Base-by-base conservation (phyloP, 148 eudicot genomes). In the Silene uniflora region DNA sequence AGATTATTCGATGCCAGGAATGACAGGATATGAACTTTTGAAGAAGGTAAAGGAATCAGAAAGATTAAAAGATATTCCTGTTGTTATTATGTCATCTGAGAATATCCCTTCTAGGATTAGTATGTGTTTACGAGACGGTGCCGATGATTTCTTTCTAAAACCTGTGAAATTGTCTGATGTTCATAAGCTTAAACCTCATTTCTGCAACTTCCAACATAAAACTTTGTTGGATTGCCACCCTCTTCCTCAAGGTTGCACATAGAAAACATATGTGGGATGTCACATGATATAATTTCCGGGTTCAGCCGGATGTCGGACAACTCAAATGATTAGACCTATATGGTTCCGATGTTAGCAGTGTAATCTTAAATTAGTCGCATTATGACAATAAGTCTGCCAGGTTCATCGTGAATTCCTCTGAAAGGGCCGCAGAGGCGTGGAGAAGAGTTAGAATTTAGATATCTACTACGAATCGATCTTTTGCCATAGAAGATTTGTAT, bases 71-170 rank as follows among this genome's bases (percentile, higher is more conserved):
- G n/a, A n/a, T n/a, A n/a, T n/a, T n/a, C n/a, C n/a, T n/a, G n/a
- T n/a, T n/a, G n/a, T n/a, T n/a, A n/a, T n/a, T n/a, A n/a, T n/a
- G n/a, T n/a, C n/a, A n/a, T n/a, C n/a, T n/a, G n/a, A n/a, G n/a
- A n/a, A n/a, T n/a, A n/a, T n/a, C n/a, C n/a, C n/a, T n/a, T n/a
- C n/a, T n/a, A n/a, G n/a, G n/a, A n/a, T n/a, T n/a, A n/a, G n/a
- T n/a, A n/a, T n/a, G n/a, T 89, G 93, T 73, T 80, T 89, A 72
- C 87, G 86, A 74, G 87, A 85, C 56, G 93, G 93, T 22, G 93
- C 93, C 0, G 88, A 90, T 19, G 89, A 90, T 72, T 90, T 90
- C 68, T 81, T 88, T 77, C 73, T 90, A 14, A 90, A 90, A 76
- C 93, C 93, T 65, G 88, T 90, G 19, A 86, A 80, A 73, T 77